These are phyloP conservation scores for Daldinia concentrica DNA, from an alignment of 495 filamentous ascomycete genomes.

Conservation along the genomic window DNA sequence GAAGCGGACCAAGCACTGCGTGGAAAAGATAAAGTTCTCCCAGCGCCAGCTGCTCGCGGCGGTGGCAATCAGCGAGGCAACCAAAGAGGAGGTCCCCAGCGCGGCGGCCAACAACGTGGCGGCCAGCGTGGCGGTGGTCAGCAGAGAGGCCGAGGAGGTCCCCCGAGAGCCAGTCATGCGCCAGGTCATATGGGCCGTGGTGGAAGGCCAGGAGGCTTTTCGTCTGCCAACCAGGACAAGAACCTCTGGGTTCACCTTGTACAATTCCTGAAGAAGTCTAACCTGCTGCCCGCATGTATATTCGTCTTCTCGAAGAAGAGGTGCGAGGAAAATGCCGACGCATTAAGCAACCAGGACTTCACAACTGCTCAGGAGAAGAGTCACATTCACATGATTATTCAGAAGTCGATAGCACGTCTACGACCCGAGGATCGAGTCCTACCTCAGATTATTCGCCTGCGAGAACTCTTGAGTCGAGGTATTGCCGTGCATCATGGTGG, in stretches of 20 bases:
- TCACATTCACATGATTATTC: slow-evolving; percentile 94
- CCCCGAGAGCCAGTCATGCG: slow-evolving; percentile 64
- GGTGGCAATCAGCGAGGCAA: slow-evolving; percentile 64
- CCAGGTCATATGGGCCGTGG: slow-evolving; percentile 88
- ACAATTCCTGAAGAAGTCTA: slow-evolving; percentile 86
- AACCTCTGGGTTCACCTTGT: slow-evolving; percentile 98
- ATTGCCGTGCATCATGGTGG: slow-evolving; percentile 98
- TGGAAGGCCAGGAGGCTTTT: slow-evolving; percentile 82
- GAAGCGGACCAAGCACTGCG: slow-evolving; percentile 85
- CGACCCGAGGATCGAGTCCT: slow-evolving; percentile 89
- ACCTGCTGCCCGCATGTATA: slow-evolving; percentile 88
- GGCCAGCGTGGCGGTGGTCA: slow-evolving; percentile 65
- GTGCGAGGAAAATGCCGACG: slow-evolving; percentile 96
- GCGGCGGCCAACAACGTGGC: slow-evolving; percentile 61
- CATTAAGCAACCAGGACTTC: slow-evolving; percentile 92
- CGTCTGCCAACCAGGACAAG: slow-evolving; percentile 89
- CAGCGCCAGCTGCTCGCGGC: slow-evolving; percentile 58
- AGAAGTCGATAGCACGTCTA: slow-evolving; percentile 91
- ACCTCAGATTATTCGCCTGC: slow-evolving; percentile 87
- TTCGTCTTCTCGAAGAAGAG: slow-evolving; percentile 99
- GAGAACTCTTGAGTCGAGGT: slow-evolving; percentile 85
- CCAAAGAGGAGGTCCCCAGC: slow-evolving; percentile 60
- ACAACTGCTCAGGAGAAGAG: slow-evolving; percentile 94
- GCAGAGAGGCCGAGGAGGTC: slow-evolving; percentile 67
- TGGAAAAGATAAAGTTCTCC: slow-evolving; percentile 76